A percentile compares a stretch with the other conserved stretches of the same genome.
Conservation (phyloP, 2,329 filamentous ascomycete species). For the Cladosporium sp. region DNA sequence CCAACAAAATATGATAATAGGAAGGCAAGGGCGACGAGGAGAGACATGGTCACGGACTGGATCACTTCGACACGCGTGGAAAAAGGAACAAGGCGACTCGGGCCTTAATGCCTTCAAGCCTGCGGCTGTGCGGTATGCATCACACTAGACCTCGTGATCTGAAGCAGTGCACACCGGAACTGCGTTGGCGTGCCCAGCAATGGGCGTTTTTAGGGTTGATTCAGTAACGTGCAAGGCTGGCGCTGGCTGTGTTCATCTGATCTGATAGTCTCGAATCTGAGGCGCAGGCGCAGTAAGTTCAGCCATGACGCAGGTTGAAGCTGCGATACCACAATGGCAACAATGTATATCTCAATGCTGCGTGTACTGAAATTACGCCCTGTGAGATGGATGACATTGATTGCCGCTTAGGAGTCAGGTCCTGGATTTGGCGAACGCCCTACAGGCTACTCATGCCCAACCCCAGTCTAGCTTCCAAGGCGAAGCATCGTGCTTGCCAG, state of each 20-base stretch:
- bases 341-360: too few species aligned
- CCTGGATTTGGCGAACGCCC: background rate
- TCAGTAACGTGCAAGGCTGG: too few species aligned
- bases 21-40: background rate
- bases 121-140: background rate
- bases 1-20: background rate
- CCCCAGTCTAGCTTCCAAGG: background rate
- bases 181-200: conserved; percentile 15
- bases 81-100: background rate
- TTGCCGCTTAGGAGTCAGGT: background rate
- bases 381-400: background rate
- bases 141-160: conserved; percentile 9
- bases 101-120: background rate
- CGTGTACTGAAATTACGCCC: background rate
- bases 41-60: background rate
- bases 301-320: too few species aligned
- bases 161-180: conserved; percentile 2
- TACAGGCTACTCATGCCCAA: background rate
- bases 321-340: too few species aligned
- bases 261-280: too few species aligned
- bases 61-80: background rate
- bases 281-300: too few species aligned
- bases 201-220: conserved; percentile 9
- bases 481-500: conserved; percentile 1
- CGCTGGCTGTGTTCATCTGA: background rate